Evolutionary conservation across 306 rosid genomes (phyloP).

Genomic region (Purshia tridentata): DNA sequence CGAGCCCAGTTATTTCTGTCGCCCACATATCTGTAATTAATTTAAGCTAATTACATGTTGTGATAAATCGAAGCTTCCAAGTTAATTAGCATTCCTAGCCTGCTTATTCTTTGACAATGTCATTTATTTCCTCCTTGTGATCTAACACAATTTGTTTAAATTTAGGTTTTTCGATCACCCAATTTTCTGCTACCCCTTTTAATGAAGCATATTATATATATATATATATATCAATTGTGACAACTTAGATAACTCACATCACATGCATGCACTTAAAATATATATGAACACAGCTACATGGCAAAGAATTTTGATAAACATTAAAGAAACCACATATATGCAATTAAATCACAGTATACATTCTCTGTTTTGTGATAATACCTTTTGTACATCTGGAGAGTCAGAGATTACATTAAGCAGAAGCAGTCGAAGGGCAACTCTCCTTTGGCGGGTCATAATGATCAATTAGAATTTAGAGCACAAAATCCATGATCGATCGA

Average conservation of each 20-base stretch:
- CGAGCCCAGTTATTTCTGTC: too few relatives aligned
- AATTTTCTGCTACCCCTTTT: background rate
- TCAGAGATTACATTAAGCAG: conserved; percentile 37
- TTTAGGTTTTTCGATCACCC: background rate
- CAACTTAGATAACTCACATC: background rate
- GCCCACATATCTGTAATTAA: too few relatives aligned
- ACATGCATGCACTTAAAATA: background rate
- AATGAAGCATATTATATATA: background rate
- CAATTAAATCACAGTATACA: background rate
- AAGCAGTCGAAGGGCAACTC: conserved; percentile 78
- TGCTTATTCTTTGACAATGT: too few relatives aligned
- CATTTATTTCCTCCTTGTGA: too few relatives aligned
- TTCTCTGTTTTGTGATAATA: background rate
- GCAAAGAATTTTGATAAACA: background rate
- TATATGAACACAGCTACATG: background rate
- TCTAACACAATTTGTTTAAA: too few relatives aligned
- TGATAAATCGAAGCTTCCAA: too few relatives aligned
- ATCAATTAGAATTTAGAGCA: too few relatives aligned
- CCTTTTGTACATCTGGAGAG: background rate
- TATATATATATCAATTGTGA: too few relatives aligned
- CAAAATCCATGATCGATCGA: background rate
- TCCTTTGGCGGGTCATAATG: conserved; percentile 71
- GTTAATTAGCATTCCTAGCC: too few relatives aligned
- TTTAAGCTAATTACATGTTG: too few relatives aligned
- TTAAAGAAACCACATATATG: background rate